Percentiles rank a stretch among this genome's conserved stretches.
Conservation (phyloP, 2,329 filamentous ascomycete species). For the Myrmaecium sp. region DNA sequence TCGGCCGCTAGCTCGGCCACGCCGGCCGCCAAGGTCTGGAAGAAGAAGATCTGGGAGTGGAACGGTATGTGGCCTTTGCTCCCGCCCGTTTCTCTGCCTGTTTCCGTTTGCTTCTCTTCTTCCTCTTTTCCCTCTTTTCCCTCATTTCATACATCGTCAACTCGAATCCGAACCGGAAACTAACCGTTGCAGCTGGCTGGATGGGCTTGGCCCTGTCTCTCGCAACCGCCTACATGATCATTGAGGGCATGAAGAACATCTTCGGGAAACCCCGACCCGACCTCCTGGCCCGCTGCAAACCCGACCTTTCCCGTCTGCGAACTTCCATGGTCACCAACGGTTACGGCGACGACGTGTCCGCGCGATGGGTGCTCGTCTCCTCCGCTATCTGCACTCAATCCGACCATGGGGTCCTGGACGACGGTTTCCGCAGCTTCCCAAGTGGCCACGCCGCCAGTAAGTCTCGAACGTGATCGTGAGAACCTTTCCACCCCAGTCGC, state of each 20-base stretch:
- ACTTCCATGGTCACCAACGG: conserved; percentile 45
- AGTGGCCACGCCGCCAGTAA: conserved; percentile 56
- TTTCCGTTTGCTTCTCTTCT: neutral
- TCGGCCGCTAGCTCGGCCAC: conserved; percentile 46
- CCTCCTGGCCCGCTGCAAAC: conserved; percentile 53
- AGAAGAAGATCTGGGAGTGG: conserved; percentile 77
- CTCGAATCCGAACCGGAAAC: neutral
- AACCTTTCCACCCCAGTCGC: neutral
- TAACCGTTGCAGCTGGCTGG: conserved; percentile 39
- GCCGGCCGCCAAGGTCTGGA: conserved; percentile 51
- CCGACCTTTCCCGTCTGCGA: conserved; percentile 44
- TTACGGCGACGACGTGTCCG: conserved; percentile 31
- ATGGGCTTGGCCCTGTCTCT: conserved; percentile 63
- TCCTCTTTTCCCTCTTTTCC: too few species aligned
- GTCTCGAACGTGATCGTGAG: conserved; percentile 8
- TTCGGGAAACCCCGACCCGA: conserved; percentile 49
- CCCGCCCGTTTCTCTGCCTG: too few species aligned
- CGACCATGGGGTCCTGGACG: conserved; percentile 44
- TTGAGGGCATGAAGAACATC: conserved; percentile 67
- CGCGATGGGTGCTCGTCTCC: conserved; percentile 53
- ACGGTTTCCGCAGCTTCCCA: conserved; percentile 75
- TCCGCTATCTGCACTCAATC: conserved; percentile 57
- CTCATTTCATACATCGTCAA: neutral
- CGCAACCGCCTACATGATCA: conserved; percentile 60
- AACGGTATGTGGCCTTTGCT: conserved; percentile 34